These are phyloP conservation scores for Trametes maxima DNA, from an alignment of 768 basidiomycete species.

Conservation along the genomic window DNA sequence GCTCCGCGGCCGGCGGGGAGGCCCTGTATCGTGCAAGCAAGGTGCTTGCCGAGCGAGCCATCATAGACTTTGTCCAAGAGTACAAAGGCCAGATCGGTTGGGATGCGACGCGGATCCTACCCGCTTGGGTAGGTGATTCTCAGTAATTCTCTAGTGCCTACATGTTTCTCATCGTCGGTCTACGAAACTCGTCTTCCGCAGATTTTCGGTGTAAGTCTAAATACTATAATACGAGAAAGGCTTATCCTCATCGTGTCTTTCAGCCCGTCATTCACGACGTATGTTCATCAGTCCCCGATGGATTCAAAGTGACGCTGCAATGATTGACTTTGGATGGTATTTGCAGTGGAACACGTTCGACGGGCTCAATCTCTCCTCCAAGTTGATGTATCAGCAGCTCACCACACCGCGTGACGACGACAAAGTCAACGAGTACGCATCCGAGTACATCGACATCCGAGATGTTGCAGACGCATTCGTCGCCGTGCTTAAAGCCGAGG, in stretches of 20 bases:
- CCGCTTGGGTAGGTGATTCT: constrained; percentile 33
- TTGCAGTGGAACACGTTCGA: constrained; percentile 9
- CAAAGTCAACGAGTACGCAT: constrained; percentile 29
- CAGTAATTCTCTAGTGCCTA: constrained; percentile 37
- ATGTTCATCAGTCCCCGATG: background rate
- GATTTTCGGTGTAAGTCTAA: constrained; percentile 11
- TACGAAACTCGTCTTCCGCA: background rate
- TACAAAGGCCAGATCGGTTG: constrained; percentile 8
- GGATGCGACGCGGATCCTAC: constrained; percentile 10
- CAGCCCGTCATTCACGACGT: constrained; percentile 11
- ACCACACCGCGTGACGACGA: constrained; percentile 42
- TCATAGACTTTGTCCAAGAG: constrained; percentile 11
- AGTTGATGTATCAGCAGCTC: constrained; percentile 41
- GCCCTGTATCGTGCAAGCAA: constrained; percentile 38
- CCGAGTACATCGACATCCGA: constrained; percentile 36
- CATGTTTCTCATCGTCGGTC: constrained; percentile 9
- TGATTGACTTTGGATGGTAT: too few relatives aligned
- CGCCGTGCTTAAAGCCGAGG: constrained; percentile 31
- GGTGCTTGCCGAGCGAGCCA: constrained; percentile 36
- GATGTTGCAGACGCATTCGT: constrained; percentile 37
- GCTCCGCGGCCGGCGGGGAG: constrained; percentile 30
- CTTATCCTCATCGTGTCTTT: background rate
- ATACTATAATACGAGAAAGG: background rate
- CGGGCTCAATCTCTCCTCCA: constrained; percentile 13
- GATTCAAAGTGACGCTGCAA: too few relatives aligned